Percentiles rank a stretch among this genome's conserved stretches.
These are phyloP conservation scores for Bipolaris victoriae DNA, from an alignment of 2,329 filamentous ascomycete species.

Conservation along the genomic window DNA sequence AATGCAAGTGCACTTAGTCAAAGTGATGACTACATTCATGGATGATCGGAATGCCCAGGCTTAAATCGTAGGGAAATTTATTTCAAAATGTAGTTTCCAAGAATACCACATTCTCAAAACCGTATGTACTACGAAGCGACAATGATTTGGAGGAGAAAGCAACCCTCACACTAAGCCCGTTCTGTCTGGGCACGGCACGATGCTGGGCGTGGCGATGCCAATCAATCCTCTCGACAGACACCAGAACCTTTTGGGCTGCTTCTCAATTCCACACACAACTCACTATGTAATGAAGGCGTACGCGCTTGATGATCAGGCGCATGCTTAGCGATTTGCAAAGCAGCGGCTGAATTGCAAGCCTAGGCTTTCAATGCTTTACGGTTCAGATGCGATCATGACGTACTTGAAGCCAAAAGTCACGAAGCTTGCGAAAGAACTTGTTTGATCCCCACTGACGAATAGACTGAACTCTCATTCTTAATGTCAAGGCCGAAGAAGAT, in stretches of 20 bases:
- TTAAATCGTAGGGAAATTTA: too few species aligned
- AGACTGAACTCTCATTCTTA: not conserved
- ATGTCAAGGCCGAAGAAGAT: slow-evolving; percentile 33
- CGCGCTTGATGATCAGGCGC: not conserved
- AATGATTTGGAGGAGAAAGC: not conserved
- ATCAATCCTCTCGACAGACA: too few species aligned
- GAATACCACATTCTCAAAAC: not conserved
- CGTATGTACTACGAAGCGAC: not conserved
- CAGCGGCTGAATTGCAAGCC: not conserved
- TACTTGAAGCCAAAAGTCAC: slow-evolving; percentile 17
- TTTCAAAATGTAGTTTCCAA: not conserved
- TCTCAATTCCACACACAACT: not conserved
- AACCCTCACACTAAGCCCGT: not conserved
- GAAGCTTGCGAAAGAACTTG: slow-evolving; percentile 10
- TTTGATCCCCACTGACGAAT: slow-evolving; percentile 12
- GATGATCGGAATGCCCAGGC: not conserved
- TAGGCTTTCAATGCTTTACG: not conserved
- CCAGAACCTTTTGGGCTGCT: not conserved
- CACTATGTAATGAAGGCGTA: not conserved
- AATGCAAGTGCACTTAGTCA: slow-evolving; percentile 19
- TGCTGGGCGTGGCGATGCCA: not conserved
- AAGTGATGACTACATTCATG: slow-evolving; percentile 15
- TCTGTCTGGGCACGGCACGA: not conserved
- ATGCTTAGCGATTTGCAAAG: not conserved
- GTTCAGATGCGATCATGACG: slow-evolving; percentile 28